A percentile compares a stretch with the other conserved stretches of the same genome.
These are phyloP conservation scores for Lactifluus hygrophoroides DNA, from an alignment of 768 basidiomycete genomes.

Conservation along the genomic window DNA sequence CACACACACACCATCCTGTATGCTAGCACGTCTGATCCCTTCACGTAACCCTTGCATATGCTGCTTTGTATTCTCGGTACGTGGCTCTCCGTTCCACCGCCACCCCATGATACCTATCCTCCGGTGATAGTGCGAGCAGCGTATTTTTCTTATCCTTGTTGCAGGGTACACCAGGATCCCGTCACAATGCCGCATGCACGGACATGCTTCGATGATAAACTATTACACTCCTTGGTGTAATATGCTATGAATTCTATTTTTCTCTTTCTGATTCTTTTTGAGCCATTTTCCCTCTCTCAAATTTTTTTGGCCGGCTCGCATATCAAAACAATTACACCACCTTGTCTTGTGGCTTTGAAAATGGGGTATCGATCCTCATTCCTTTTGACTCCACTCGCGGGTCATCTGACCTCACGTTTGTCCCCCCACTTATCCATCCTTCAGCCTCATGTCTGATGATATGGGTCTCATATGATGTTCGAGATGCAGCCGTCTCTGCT, in stretches of 20 bases:
- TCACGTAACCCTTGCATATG: not conserved
- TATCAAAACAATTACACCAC: not conserved
- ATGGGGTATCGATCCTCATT: not conserved
- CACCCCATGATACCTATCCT: conserved; percentile 7
- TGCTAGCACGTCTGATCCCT: not conserved
- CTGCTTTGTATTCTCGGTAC: not conserved
- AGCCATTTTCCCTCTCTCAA: not conserved
- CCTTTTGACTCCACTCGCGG: not conserved
- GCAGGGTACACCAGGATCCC: not conserved
- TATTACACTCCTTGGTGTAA: not conserved
- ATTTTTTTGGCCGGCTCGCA: not conserved
- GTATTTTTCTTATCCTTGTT: not conserved
- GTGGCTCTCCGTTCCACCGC: conserved; percentile 3
- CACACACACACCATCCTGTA: not conserved
- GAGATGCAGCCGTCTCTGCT: conserved; percentile 2
- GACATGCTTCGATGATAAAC: not conserved
- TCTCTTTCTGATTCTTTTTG: not conserved
- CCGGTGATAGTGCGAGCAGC: not conserved
- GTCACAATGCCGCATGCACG: not conserved
- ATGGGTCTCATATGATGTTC: conserved; percentile 10
- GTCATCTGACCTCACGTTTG: conserved; percentile 12
- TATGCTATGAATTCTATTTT: not conserved
- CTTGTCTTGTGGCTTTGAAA: not conserved
- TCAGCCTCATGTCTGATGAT: conserved; percentile 11
- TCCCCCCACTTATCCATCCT: not conserved